A percentile compares a stretch with the other conserved stretches of the same genome.
Conservation (phyloP, 1,284 basidiomycete genomes). For the Erythrobasidium hasegawianum region DNA sequence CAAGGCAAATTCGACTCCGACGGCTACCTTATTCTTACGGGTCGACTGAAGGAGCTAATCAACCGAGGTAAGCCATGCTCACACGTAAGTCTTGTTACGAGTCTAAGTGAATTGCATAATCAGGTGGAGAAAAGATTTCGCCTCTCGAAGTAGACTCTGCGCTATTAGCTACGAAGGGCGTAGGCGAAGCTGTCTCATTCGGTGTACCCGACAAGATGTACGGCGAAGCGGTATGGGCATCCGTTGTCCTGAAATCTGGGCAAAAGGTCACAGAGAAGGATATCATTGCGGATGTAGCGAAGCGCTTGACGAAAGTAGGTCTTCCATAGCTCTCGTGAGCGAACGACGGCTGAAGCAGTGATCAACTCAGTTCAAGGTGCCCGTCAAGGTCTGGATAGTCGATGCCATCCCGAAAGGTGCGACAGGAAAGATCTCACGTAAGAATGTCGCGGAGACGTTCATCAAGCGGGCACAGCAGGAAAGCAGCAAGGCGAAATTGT, state of each 20-base stretch:
- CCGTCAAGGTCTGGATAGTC: conserved; percentile 49
- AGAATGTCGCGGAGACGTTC: conserved; percentile 33
- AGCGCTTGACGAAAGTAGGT: conserved; percentile 44
- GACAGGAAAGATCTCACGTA: conserved; percentile 41
- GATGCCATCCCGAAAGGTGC: conserved; percentile 50
- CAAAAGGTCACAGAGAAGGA: conserved; percentile 40
- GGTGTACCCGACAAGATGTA: conserved; percentile 48
- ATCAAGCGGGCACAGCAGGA: conserved; percentile 22
- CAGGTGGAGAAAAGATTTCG: conserved; percentile 61
- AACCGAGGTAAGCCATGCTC: conserved; percentile 52
- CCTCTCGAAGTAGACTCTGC: conserved; percentile 61
- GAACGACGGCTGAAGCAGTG: not conserved
- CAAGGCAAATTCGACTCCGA: conserved; percentile 61
- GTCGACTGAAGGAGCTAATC: conserved; percentile 61
- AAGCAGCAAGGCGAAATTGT: conserved; percentile 24
- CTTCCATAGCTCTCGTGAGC: not conserved
- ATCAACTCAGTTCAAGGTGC: conserved; percentile 49
- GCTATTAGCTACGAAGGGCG: conserved; percentile 53
- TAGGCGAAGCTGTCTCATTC: conserved; percentile 56
- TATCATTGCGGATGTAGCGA: conserved; percentile 43
- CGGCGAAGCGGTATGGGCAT: conserved; percentile 49
- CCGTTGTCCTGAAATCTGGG: conserved; percentile 46
- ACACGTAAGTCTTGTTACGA: no score
- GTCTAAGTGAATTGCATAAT: no score
- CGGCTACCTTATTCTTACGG: conserved; percentile 61